Conservation (phyloP, 106 monocot genomes). For the Hemerocallis citrina region DNA sequence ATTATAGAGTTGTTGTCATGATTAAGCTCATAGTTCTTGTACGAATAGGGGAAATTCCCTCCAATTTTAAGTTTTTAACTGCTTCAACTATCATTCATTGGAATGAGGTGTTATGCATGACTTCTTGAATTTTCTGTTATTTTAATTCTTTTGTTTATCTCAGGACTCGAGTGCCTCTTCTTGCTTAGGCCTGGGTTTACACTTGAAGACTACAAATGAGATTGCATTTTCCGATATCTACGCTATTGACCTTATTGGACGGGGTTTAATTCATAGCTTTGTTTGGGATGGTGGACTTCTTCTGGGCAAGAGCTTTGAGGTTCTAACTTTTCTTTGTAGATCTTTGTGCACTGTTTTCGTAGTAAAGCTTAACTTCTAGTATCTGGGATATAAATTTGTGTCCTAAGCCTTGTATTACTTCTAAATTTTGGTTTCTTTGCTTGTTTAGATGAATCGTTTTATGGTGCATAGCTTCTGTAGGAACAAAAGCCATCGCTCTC, state of each 20-base stretch:
- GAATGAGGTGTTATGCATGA: background rate
- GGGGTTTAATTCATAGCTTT: constrained; percentile 32
- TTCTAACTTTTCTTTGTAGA: constrained; percentile 3
- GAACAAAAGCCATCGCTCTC: constrained; percentile 19
- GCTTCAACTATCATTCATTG: background rate
- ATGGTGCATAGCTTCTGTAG: constrained; percentile 52
- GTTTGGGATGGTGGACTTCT: constrained; percentile 13
- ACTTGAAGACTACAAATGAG: constrained; percentile 28
- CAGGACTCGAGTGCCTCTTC: constrained; percentile 28
- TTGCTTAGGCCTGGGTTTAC: constrained; percentile 35
- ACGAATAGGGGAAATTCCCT: too few species aligned
- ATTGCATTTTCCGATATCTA: constrained; percentile 68
- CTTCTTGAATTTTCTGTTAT: background rate
- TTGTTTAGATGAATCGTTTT: constrained; percentile 70
- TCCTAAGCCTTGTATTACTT: background rate
- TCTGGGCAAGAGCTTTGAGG: constrained; percentile 30
- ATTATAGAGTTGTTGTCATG: too few species aligned
- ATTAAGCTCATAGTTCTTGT: too few species aligned
- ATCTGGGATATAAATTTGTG: background rate
- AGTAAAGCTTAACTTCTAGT: background rate
- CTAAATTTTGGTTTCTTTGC: constrained; percentile 11
- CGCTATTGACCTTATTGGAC: constrained; percentile 50
- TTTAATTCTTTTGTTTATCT: constrained; percentile 2
- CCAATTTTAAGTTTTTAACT: too few species aligned
- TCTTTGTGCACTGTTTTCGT: background rate